Percentiles rank a stretch among this genome's conserved stretches.
These are phyloP conservation scores for Fusarium sp. DNA, from an alignment of 2,329 filamentous ascomycete species.

Conservation along the genomic window DNA sequence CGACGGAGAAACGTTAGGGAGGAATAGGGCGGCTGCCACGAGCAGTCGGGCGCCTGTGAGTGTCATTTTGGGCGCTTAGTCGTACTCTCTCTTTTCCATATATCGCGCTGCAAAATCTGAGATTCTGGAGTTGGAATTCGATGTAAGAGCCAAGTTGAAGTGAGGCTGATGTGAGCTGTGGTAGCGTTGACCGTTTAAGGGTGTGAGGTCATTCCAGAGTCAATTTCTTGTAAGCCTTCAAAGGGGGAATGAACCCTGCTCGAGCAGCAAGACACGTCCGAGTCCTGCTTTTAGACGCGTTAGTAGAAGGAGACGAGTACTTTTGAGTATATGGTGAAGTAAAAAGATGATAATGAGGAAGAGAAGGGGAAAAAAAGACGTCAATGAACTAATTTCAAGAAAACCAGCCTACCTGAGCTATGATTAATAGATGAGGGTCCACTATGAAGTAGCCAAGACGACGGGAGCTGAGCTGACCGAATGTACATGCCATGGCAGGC, in stretches of 20 bases:
- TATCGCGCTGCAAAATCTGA: not conserved
- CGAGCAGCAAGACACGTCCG: not conserved
- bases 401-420: constrained; percentile 23
- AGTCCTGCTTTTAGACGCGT: constrained; percentile 6
- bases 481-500: not conserved
- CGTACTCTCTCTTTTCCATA: not conserved
- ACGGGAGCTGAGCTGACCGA: not conserved
- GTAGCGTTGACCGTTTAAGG: not conserved
- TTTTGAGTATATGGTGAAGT: not conserved
- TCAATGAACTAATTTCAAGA: constrained; percentile 29
- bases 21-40: constrained; percentile 43
- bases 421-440: constrained; percentile 26
- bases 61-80: constrained; percentile 35
- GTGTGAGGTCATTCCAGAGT: constrained; percentile 39
- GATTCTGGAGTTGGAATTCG: not conserved
- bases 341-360: not conserved
- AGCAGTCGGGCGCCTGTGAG: constrained; percentile 46
- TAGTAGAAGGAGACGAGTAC: not conserved
- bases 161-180: constrained; percentile 4
- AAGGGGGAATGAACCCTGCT: constrained; percentile 26
- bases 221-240: constrained; percentile 1
- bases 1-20: constrained; percentile 36
- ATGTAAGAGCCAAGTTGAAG: constrained; percentile 4
- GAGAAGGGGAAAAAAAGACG: constrained; percentile 1
- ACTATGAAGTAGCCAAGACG: constrained; percentile 29